Evolutionary conservation across 2,329 filamentous ascomycete species (phyloP).

Genomic region (Coniosporium tulheliwenetii): DNA sequence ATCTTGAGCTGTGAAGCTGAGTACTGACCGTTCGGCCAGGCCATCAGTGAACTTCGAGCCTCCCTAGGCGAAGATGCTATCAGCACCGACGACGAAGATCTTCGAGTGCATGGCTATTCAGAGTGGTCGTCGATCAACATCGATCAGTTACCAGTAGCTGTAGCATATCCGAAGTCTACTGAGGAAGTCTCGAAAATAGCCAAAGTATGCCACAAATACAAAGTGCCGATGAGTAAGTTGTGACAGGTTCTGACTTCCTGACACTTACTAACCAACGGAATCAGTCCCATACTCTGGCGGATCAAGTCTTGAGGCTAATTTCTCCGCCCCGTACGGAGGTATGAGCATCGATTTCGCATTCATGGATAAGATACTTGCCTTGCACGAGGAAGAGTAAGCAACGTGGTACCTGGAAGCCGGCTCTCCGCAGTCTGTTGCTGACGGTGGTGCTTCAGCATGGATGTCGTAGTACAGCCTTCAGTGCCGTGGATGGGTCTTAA

Average conservation of each 20-base stretch:
- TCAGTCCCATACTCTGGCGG: slow-evolving; percentile 70
- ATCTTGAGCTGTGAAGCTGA: neutral
- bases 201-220: slow-evolving; percentile 61
- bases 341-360: slow-evolving; percentile 78
- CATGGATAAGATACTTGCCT: slow-evolving; percentile 68
- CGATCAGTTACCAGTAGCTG: slow-evolving; percentile 44
- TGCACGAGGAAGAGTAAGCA: slow-evolving; percentile 58
- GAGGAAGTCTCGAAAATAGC: slow-evolving; percentile 50
- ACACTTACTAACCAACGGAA: neutral
- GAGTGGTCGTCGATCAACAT: slow-evolving; percentile 58
- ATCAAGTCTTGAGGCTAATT: slow-evolving; percentile 77
- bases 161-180: slow-evolving; percentile 49
- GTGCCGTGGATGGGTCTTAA: slow-evolving; percentile 90
- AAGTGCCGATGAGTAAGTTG: slow-evolving; percentile 51
- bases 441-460: slow-evolving; percentile 37
- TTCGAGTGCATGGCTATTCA: slow-evolving; percentile 50
- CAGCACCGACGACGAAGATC: slow-evolving; percentile 46
- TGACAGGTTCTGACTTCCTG: neutral
- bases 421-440: neutral
- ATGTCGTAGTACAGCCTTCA: slow-evolving; percentile 79
- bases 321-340: slow-evolving; percentile 72
- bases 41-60: slow-evolving; percentile 37
- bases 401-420: neutral
- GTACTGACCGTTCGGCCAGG: slow-evolving; percentile 20
- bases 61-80: slow-evolving; percentile 42